These are phyloP conservation scores for Chrysosporium queenslandicum DNA, from an alignment of 2,329 filamentous ascomycete genomes.

Conservation along the genomic window DNA sequence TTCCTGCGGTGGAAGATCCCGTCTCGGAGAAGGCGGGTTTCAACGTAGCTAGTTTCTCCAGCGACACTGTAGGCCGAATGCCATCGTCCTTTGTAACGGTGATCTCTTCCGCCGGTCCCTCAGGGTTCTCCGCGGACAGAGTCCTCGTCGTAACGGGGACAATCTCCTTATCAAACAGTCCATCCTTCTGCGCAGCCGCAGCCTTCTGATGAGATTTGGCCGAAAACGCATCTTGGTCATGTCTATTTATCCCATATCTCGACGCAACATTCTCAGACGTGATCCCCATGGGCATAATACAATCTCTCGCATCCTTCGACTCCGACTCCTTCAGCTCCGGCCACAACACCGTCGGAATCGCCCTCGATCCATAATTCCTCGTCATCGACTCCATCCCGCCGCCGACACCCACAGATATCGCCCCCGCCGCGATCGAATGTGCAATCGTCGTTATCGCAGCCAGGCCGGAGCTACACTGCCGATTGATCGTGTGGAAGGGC, in stretches of 20 bases:
- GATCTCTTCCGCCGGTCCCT: constrained; percentile 50
- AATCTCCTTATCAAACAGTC: constrained; percentile 68
- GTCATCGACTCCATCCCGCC: constrained; percentile 97
- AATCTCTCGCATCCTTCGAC: constrained; percentile 64
- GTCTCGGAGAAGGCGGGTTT: constrained; percentile 74
- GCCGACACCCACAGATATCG: constrained; percentile 64
- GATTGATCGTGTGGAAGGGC: constrained; percentile 75
- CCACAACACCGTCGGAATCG: constrained; percentile 79
- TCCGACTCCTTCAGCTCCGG: constrained; percentile 55
- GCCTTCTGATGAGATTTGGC: constrained; percentile 65
- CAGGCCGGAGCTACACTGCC: constrained; percentile 71
- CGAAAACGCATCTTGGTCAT: constrained; percentile 76
- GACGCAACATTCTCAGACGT: constrained; percentile 81
- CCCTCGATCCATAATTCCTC: constrained; percentile 70
- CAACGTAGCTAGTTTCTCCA: constrained; percentile 64
- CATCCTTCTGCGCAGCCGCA: constrained; percentile 55
- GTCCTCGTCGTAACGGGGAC: constrained; percentile 65
- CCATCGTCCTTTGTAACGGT: constrained; percentile 73
- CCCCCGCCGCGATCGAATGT: constrained; percentile 62
- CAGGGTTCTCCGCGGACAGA: constrained; percentile 52
- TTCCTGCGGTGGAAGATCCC: constrained; percentile 74
- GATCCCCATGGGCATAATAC: constrained; percentile 88
- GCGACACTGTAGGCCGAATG: constrained; percentile 56
- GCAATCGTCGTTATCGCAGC: constrained; percentile 66
- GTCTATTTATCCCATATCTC: constrained; percentile 61